Conservation (phyloP, 2,329 filamentous ascomycete genomes). For the Arthrinium puccinioides region DNA sequence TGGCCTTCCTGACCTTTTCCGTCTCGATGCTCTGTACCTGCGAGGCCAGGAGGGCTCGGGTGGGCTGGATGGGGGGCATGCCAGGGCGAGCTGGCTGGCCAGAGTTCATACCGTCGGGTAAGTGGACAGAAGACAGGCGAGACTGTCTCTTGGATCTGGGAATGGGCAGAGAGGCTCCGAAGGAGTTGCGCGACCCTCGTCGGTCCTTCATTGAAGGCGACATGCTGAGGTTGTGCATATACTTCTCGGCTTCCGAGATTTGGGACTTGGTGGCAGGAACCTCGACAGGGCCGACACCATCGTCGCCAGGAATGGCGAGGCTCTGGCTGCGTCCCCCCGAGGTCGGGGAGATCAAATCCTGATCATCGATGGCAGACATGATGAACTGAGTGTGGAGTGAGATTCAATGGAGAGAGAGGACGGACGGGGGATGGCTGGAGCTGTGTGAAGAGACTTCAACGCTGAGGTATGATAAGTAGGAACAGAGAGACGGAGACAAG, state of each 20-base stretch:
- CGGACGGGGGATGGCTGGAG: no score
- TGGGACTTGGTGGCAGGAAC: constrained; percentile 62
- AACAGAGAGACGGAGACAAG: not conserved
- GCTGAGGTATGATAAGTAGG: no score
- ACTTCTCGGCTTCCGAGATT: constrained; percentile 58
- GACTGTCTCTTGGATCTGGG: constrained; percentile 63
- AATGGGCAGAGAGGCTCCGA: constrained; percentile 66
- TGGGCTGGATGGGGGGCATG: constrained; percentile 51
- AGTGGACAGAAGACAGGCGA: constrained; percentile 53
- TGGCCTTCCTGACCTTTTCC: constrained; percentile 60
- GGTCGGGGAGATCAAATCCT: no score
- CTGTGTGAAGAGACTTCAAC: no score
- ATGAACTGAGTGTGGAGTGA: no score
- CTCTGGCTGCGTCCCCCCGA: no score
- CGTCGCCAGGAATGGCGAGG: constrained; percentile 35
- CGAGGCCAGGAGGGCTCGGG: constrained; percentile 60
- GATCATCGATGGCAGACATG: no score
- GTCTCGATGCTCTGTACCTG: constrained; percentile 62
- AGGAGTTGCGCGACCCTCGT: constrained; percentile 66
- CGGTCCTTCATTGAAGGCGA: constrained; percentile 61
- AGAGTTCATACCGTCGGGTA: constrained; percentile 34
- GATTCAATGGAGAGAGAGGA: no score
- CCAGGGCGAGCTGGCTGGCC: constrained; percentile 41
- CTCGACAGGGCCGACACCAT: constrained; percentile 51
- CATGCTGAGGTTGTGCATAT: constrained; percentile 68